Conservation (phyloP, 2,329 filamentous ascomycete species). For the Clonostachys chloroleuca region DNA sequence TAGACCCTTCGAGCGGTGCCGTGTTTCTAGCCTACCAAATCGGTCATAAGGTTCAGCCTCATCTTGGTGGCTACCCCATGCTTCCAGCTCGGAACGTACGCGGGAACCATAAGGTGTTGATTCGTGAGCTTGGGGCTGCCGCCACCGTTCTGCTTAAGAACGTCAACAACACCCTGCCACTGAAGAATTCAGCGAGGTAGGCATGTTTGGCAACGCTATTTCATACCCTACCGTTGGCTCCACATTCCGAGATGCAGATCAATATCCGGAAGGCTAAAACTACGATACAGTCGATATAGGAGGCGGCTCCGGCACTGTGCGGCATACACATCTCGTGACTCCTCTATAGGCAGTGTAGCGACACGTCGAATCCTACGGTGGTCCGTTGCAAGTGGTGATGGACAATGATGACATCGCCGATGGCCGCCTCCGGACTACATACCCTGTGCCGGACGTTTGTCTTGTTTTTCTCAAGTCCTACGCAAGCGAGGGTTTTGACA, state of each 20-base stretch:
- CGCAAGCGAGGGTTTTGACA: conserved; percentile 57
- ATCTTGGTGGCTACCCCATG: conserved; percentile 22
- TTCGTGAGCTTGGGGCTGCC: conserved; percentile 26
- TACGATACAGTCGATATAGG: conserved; percentile 43
- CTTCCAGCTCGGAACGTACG: conserved; percentile 18
- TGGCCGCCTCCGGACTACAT: conserved; percentile 32
- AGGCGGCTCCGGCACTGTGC: conserved; percentile 48
- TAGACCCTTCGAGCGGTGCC: conserved; percentile 1
- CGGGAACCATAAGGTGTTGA: conserved; percentile 16
- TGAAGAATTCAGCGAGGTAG: conserved; percentile 41
- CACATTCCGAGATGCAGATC: conserved; percentile 34
- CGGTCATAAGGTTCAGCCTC: conserved; percentile 22
- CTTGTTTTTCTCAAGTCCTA: conserved; percentile 61
- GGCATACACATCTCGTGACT: conserved; percentile 46
- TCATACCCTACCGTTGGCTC: conserved; percentile 27
- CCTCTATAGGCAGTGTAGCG: conserved; percentile 47
- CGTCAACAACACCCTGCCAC: conserved; percentile 49
- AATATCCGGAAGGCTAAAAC: conserved; percentile 1
- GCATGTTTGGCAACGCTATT: background rate
- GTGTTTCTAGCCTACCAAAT: background rate
- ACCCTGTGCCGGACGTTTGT: conserved; percentile 54
- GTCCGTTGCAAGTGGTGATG: conserved; percentile 30
- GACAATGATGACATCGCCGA: conserved; percentile 24
- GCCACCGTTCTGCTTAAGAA: conserved; percentile 20
- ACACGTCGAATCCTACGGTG: conserved; percentile 29